Evolutionary conservation across 2,329 filamentous ascomycete species (phyloP).

Genomic region (Scedosporium aurantiacum): DNA sequence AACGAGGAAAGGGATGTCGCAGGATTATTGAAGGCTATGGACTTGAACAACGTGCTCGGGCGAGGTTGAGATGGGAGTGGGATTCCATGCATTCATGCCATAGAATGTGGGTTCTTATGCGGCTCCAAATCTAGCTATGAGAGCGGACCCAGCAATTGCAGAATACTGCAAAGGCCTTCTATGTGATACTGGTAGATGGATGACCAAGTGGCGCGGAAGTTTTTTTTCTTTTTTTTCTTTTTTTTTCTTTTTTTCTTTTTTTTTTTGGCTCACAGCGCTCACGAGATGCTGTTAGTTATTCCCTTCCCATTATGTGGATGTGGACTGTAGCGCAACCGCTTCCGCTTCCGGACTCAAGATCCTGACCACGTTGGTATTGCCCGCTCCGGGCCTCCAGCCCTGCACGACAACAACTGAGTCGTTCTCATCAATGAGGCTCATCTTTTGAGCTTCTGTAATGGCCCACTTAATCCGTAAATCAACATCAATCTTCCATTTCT

Average conservation of each 20-base stretch:
- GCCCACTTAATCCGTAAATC: constrained; percentile 1
- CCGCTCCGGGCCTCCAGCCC: background rate
- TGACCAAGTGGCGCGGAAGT: no score
- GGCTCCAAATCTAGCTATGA: no score
- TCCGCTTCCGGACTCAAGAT: constrained; percentile 1
- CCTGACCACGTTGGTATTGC: constrained; percentile 1
- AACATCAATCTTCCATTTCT: background rate
- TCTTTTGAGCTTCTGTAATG: background rate
- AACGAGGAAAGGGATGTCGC: background rate
- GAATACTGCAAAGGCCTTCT: no score
- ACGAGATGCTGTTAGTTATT: background rate
- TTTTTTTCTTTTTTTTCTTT: no score
- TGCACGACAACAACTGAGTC: background rate
- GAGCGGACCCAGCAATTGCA: no score
- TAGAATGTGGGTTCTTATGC: background rate
- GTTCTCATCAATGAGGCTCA: background rate
- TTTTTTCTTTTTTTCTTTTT: no score
- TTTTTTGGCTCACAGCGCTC: no score
- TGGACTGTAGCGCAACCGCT: background rate
- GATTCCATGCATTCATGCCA: background rate
- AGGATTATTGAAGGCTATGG: background rate
- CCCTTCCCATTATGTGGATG: background rate
- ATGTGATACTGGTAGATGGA: no score
- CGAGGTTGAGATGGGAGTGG: background rate
- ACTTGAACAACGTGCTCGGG: background rate